Conservation (phyloP, 768 basidiomycete genomes). For the Agrocybe chaxingu region DNA sequence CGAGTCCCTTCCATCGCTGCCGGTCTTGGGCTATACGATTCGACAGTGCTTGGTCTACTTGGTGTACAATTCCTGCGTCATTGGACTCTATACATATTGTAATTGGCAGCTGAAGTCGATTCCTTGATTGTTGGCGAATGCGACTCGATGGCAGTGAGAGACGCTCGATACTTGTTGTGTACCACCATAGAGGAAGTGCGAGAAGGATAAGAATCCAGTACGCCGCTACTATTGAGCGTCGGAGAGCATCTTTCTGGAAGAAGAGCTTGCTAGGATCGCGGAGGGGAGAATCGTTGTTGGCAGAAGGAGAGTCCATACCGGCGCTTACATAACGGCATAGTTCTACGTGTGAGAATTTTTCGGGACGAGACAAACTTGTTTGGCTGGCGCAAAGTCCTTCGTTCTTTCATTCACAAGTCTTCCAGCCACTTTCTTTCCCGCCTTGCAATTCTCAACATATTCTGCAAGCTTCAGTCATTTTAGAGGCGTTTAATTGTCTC, state of each 20-base stretch:
- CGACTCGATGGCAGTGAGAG: conserved; percentile 64
- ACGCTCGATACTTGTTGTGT: conserved; percentile 85
- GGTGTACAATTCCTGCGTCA: conserved; percentile 7
- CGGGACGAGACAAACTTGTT: conserved; percentile 19
- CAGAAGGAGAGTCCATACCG: conserved; percentile 15
- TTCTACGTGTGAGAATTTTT: conserved; percentile 22
- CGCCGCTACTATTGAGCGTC: conserved; percentile 62
- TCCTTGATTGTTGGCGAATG: conserved; percentile 50
- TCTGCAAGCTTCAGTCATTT: neutral
- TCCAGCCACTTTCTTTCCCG: too few relatives aligned
- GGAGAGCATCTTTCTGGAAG: conserved; percentile 47
- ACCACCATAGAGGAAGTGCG: conserved; percentile 92
- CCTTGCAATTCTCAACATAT: neutral
- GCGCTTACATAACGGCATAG: conserved; percentile 14
- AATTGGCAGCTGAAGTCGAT: conserved; percentile 44
- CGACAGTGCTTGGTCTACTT: conserved; percentile 6
- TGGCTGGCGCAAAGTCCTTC: conserved; percentile 25
- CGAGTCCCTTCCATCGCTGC: conserved; percentile 42
- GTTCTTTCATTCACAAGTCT: conserved; percentile 14
- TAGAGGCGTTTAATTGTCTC: neutral
- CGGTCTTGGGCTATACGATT: conserved; percentile 6
- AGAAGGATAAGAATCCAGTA: conserved; percentile 80
- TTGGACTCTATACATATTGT: conserved; percentile 33
- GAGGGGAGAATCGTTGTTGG: conserved; percentile 17
- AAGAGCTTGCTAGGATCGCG: conserved; percentile 49